Percentiles rank a stretch among this genome's conserved stretches.
These are phyloP conservation scores for Gelatoporia subvermispora DNA, from an alignment of 768 basidiomycete species.

Conservation along the genomic window DNA sequence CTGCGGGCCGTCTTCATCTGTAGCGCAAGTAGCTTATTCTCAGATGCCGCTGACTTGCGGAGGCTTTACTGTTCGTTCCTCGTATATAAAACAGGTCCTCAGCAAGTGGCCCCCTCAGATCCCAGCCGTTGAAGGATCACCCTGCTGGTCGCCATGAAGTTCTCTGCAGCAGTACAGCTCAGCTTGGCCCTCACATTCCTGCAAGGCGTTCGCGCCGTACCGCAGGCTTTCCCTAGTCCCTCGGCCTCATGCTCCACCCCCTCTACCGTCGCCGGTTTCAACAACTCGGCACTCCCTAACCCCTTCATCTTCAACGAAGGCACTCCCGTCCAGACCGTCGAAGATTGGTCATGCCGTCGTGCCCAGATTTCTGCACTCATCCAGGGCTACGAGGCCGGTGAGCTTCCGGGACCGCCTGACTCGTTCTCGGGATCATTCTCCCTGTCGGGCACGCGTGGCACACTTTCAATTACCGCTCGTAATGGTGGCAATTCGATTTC, in stretches of 20 bases:
- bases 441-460: constrained; percentile 25
- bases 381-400: constrained; percentile 50
- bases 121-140: not conserved
- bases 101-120: no score
- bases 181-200: constrained; percentile 8
- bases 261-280: constrained; percentile 22
- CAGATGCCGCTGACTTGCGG: no score
- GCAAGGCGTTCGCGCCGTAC: not conserved
- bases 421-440: constrained; percentile 41
- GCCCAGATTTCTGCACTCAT: constrained; percentile 44
- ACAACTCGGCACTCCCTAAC: constrained; percentile 43
- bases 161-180: constrained; percentile 9
- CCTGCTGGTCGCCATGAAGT: constrained; percentile 9
- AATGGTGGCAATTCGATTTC: constrained; percentile 44
- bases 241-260: constrained; percentile 16
- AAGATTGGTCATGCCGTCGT: constrained; percentile 48
- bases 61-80: no score
- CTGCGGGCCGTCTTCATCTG: no score
- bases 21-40: no score
- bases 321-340: constrained; percentile 35
- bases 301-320: constrained; percentile 51
- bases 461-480: constrained; percentile 44
- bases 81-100: no score
- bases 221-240: constrained; percentile 4
- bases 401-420: constrained; percentile 43